phyloP scores from a whole-genome alignment of 2,329 filamentous ascomycete species.

The Trichocomaceae sp. region DNA sequence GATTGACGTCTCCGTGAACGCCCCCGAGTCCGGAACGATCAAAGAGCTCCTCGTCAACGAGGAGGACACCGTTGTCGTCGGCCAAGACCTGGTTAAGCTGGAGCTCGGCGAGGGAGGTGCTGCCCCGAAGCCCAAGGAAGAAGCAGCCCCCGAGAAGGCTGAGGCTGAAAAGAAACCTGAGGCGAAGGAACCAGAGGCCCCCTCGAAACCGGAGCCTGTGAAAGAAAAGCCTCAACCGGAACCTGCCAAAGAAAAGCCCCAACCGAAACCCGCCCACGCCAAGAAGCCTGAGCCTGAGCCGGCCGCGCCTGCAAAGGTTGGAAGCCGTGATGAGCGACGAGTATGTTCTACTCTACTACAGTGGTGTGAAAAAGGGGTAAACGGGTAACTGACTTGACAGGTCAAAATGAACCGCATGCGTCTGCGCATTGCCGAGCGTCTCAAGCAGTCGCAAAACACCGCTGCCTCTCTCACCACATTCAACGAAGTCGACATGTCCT shows the following conservation, averaged over 20 bases:
- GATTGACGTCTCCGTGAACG: conserved; percentile 97
- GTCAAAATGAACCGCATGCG: conserved; percentile 99
- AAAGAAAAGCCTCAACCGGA: conserved; percentile 21
- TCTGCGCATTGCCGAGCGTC: conserved; percentile 87
- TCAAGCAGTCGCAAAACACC: conserved; percentile 99
- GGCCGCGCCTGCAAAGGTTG: conserved; percentile 42
- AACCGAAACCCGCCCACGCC: conserved; percentile 16
- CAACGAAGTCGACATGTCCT: conserved; percentile 99
- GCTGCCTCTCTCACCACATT: conserved; percentile 95
- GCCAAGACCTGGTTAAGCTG: conserved; percentile 80
- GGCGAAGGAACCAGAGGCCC: conserved; percentile 21
- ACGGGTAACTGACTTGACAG: conserved; percentile 41
- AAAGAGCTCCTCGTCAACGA: conserved; percentile 87
- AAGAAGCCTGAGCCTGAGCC: conserved; percentile 26
- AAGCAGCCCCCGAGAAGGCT: conserved; percentile 39
- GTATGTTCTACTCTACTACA: conserved; percentile 60
- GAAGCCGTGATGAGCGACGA: conserved; percentile 78
- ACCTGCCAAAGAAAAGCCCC: conserved; percentile 24
- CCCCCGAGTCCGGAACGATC: conserved; percentile 81
- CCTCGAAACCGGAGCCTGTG: conserved; percentile 27
- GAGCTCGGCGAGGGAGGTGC: conserved; percentile 66
- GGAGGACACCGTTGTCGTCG: conserved; percentile 91
- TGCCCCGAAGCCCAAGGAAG: conserved; percentile 53
- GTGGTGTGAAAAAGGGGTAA: no score
- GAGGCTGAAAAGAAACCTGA: conserved; percentile 24